Conservation (phyloP, 208 protist species). For the Leishmania braziliensis region DNA sequence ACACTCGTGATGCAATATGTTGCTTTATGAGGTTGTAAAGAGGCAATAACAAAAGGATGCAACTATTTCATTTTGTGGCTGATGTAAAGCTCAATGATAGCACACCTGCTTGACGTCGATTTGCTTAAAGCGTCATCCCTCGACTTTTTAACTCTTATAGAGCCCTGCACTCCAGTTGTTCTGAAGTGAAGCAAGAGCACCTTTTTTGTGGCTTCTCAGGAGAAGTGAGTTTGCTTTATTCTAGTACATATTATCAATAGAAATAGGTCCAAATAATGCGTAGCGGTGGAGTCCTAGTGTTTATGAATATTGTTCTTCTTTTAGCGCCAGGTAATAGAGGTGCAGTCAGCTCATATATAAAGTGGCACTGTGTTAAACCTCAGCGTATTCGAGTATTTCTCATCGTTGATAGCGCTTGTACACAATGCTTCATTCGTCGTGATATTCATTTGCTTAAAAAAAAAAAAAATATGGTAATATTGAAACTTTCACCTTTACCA, state of each 20-base stretch:
- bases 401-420: not conserved
- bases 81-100: not conserved
- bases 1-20: not conserved
- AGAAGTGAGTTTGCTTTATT: not conserved
- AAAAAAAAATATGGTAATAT: too few relatives aligned
- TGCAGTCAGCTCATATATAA: not conserved
- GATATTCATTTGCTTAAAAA: not conserved
- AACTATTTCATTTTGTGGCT: not conserved
- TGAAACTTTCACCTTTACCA: not conserved
- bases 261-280: not conserved
- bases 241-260: not conserved
- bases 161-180: not conserved
- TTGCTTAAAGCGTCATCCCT: not conserved
- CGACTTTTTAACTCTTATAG: not conserved
- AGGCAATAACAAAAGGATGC: not conserved
- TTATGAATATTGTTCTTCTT: not conserved
- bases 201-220: not conserved
- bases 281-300: not conserved
- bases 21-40: not conserved
- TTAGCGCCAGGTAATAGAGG: not conserved
- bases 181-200: not conserved
- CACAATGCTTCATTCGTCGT: not conserved
- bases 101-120: not conserved
- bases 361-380: not conserved
- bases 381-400: not conserved